Conservation (phyloP, 2,329 filamentous ascomycete genomes). For the Thelonectria olida region DNA sequence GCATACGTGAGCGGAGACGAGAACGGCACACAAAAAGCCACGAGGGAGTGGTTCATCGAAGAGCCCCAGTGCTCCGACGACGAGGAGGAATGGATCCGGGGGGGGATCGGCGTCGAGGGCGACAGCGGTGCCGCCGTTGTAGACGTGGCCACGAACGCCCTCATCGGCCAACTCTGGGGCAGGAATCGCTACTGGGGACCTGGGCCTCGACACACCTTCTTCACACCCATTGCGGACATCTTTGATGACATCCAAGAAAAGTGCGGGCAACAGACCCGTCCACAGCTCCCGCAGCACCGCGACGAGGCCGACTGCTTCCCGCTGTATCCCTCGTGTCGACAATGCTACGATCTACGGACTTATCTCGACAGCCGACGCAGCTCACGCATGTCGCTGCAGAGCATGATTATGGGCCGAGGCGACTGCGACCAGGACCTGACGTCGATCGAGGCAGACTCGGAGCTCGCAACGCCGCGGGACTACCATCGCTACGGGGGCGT, state of each 20-base stretch:
- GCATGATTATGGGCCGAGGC: slow-evolving; percentile 50
- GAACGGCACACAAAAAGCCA: slow-evolving; percentile 53
- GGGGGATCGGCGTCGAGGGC: slow-evolving; percentile 55
- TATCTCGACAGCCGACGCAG: slow-evolving; percentile 54
- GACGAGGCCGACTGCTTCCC: slow-evolving; percentile 52
- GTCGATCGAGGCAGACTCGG: slow-evolving; percentile 50
- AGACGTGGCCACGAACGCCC: slow-evolving; percentile 49
- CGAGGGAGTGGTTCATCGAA: slow-evolving; percentile 57
- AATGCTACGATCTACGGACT: slow-evolving; percentile 52
- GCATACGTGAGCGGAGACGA: slow-evolving; percentile 51
- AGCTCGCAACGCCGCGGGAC: slow-evolving; percentile 54
- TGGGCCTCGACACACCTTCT: slow-evolving; percentile 53
- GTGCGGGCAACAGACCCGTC: slow-evolving; percentile 50
- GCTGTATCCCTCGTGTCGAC: slow-evolving; percentile 51
- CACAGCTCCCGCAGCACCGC: slow-evolving; percentile 51
- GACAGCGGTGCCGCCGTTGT: slow-evolving; percentile 56
- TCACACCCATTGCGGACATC: slow-evolving; percentile 55
- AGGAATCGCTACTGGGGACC: slow-evolving; percentile 54
- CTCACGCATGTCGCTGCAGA: slow-evolving; percentile 52
- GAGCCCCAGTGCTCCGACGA: slow-evolving; percentile 49
- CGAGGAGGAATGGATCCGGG: slow-evolving; percentile 55
- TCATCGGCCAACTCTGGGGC: slow-evolving; percentile 56
- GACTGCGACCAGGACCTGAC: slow-evolving; percentile 51
- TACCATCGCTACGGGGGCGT: slow-evolving; percentile 45
- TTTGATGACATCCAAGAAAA: slow-evolving; percentile 58